These are phyloP conservation scores for Aspergillus novoparasiticus DNA, from an alignment of 2,329 filamentous ascomycete genomes.

Conservation along the genomic window DNA sequence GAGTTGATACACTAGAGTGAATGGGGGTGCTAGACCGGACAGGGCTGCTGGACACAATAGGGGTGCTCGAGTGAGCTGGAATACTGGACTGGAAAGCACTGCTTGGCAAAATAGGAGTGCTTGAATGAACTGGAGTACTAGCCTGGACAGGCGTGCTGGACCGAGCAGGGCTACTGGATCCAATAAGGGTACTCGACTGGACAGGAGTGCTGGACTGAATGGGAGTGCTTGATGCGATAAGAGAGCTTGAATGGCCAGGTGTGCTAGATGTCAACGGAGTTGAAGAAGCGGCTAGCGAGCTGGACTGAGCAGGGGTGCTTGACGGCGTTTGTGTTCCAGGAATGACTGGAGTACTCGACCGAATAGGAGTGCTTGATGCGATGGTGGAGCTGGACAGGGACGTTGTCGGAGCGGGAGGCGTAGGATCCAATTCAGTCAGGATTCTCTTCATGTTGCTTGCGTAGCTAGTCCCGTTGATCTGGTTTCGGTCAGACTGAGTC, in stretches of 20 bases:
- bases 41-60: neutral
- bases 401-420: conserved; percentile 22
- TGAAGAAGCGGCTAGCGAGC: neutral
- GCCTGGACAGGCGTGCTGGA: conserved; percentile 14
- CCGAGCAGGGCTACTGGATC: conserved; percentile 10
- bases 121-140: neutral
- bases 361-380: conserved; percentile 1
- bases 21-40: conserved; percentile 3
- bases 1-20: conserved; percentile 8
- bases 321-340: conserved; percentile 6
- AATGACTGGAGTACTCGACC: conserved; percentile 1
- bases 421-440: conserved; percentile 32
- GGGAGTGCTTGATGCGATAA: neutral
- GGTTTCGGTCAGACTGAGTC: conserved; percentile 51
- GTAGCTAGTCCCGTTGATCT: conserved; percentile 48
- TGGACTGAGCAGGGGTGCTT: conserved; percentile 8
- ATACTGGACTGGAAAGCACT: conserved; percentile 7
- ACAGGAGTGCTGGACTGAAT: conserved; percentile 2
- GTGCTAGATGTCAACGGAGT: conserved; percentile 8
- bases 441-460: conserved; percentile 53
- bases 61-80: conserved; percentile 16
- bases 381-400: conserved; percentile 12
- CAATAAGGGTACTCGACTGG: conserved; percentile 9
- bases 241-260: conserved; percentile 15
- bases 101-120: conserved; percentile 7